These are phyloP conservation scores for Sanguinoderma infundibulare DNA, from an alignment of 1,284 basidiomycete genomes.

Conservation along the genomic window DNA sequence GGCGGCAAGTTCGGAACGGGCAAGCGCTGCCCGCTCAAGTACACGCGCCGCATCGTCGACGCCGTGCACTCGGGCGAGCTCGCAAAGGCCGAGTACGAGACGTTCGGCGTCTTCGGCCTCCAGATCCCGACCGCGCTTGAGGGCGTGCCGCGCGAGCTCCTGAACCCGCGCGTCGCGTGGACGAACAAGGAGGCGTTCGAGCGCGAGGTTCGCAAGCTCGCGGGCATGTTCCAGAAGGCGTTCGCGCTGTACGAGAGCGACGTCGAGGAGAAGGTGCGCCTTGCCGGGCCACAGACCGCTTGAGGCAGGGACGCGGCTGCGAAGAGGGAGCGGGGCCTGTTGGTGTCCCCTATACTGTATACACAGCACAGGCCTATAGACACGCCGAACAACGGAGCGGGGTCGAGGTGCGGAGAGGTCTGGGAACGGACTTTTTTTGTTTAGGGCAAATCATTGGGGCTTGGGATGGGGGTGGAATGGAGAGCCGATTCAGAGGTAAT, in stretches of 20 bases:
- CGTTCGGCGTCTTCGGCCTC: conserved; percentile 81
- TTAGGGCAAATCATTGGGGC: not conserved
- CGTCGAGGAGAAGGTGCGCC: conserved; percentile 76
- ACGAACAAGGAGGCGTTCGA: conserved; percentile 85
- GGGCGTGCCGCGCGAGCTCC: conserved; percentile 87
- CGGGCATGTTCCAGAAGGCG: conserved; percentile 91
- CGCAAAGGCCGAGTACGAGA: conserved; percentile 86
- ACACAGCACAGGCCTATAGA: too few relatives aligned
- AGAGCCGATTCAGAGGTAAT: not conserved
- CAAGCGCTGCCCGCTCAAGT: conserved; percentile 93
- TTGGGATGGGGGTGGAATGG: not conserved
- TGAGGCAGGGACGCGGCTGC: too few relatives aligned
- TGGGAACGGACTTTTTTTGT: not conserved
- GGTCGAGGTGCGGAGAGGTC: not conserved
- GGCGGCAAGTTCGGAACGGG: conserved; percentile 93
- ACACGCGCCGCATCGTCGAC: conserved; percentile 96
- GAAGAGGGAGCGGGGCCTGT: too few relatives aligned
- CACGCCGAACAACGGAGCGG: too few relatives aligned
- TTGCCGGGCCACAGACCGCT: conserved; percentile 67
- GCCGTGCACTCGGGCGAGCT: conserved; percentile 96
- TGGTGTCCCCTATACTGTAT: too few relatives aligned
- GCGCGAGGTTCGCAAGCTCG: conserved; percentile 85
- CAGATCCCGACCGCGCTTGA: conserved; percentile 81
- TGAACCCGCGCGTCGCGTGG: conserved; percentile 90
- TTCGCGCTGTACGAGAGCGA: conserved; percentile 90